A percentile compares a stretch with the other conserved stretches of the same genome.
phyloP scores from a whole-genome alignment of 352 stramenopile species.

The Pythium guiyangense region DNA sequence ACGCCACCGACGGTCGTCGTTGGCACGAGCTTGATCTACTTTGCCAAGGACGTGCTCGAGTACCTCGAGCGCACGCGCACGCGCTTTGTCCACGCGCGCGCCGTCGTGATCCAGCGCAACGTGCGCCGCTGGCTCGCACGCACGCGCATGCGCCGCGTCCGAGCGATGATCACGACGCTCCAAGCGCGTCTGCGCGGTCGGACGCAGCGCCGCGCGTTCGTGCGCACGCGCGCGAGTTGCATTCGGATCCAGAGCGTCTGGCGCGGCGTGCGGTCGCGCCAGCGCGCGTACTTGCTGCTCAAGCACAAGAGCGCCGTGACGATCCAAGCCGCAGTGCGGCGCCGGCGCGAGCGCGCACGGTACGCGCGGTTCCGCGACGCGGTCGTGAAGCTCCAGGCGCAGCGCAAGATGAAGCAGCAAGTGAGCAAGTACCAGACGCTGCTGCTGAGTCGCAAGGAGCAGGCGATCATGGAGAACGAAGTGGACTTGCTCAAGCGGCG shows the following conservation, averaged over 20 bases:
- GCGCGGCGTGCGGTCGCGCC: conserved; percentile 60
- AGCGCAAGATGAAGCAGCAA: conserved; percentile 75
- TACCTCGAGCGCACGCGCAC: conserved; percentile 79
- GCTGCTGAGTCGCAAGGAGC: conserved; percentile 57
- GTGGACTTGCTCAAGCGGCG: conserved; percentile 69
- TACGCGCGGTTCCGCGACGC: conserved; percentile 58
- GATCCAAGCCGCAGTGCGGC: conserved; percentile 56
- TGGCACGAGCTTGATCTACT: conserved; percentile 91
- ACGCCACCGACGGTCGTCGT: conserved; percentile 64
- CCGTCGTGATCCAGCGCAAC: conserved; percentile 55
- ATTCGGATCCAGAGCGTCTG: conserved; percentile 70
- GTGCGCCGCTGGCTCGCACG: conserved; percentile 50
- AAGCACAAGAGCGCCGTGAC: conserved; percentile 54
- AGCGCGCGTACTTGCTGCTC: conserved; percentile 44
- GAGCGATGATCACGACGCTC: conserved; percentile 45
- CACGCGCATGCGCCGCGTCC: conserved; percentile 42
- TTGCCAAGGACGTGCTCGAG: conserved; percentile 91
- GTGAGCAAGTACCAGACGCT: conserved; percentile 62
- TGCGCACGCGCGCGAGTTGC: conserved; percentile 32
- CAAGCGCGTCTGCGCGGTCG: conserved; percentile 55
- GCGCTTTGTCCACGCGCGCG: conserved; percentile 64
- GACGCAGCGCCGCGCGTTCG: conserved; percentile 35
- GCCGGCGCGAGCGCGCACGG: conserved; percentile 37
- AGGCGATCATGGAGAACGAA: conserved; percentile 72
- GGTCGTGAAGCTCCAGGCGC: conserved; percentile 66